Evolutionary conservation across 2,329 filamentous ascomycete genomes (phyloP).

Genomic region (Fusarium gaditjirri): DNA sequence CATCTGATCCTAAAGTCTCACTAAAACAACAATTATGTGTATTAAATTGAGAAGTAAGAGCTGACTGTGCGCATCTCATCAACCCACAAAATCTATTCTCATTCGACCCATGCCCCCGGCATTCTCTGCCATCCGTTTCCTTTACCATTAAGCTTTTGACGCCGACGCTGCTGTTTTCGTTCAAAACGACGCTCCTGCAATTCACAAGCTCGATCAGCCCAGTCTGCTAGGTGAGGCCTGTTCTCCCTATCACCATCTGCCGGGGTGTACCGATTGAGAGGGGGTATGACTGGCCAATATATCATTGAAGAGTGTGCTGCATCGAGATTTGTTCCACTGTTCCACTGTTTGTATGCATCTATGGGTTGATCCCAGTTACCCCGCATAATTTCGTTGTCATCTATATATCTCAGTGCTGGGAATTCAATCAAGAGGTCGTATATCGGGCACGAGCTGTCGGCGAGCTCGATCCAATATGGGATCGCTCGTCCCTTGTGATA

Average conservation of each 20-base stretch:
- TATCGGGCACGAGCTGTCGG: fast-evolving
- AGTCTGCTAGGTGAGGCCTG: not conserved
- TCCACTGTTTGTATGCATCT: fast-evolving
- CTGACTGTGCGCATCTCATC: fast-evolving
- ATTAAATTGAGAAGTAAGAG: fast-evolving
- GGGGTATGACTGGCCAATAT: not conserved
- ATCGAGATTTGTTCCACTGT: fast-evolving
- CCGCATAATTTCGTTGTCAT: fast-evolving
- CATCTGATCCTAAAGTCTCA: fast-evolving
- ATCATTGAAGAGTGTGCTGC: not conserved
- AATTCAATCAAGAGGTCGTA: not conserved
- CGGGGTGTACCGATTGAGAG: not conserved
- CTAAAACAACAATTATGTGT: fast-evolving
- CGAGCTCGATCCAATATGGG: fast-evolving
- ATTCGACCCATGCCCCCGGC: not conserved
- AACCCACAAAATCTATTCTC: fast-evolving
- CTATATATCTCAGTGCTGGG: fast-evolving
- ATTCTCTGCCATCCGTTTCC: fast-evolving
- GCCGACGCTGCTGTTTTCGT: fast-evolving
- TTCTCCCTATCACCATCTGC: fast-evolving
- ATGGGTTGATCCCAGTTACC: fast-evolving
- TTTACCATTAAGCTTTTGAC: not conserved
- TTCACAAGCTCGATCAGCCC: not conserved
- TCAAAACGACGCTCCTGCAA: not conserved
- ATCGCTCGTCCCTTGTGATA: not conserved